Evolutionary conservation across 75 land plant genomes (phyloP).

Genomic region (Adiantum capillusveneris): DNA sequence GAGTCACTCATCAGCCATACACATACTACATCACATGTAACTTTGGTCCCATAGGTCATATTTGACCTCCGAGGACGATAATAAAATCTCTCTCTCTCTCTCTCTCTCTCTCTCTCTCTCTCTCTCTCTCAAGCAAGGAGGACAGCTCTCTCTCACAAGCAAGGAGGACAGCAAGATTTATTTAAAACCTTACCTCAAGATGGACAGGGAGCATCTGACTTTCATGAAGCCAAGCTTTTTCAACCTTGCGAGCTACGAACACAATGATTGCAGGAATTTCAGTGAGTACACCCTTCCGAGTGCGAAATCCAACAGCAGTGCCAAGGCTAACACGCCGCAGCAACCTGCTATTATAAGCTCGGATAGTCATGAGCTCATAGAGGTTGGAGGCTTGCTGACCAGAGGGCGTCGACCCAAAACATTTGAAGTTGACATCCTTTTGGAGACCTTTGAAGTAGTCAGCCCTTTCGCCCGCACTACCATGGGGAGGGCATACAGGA

Average conservation of each 20-base stretch:
- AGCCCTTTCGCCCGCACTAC: slow-evolving; percentile 6
- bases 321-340: slow-evolving; percentile 12
- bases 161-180: no score
- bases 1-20: no score
- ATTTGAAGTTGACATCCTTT: slow-evolving; percentile 8
- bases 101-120: no score
- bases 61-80: no score
- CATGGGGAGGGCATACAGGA: slow-evolving; percentile 1
- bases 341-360: slow-evolving; percentile 11
- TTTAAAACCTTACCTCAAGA: slow-evolving; percentile 2
- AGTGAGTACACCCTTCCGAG: slow-evolving; percentile 10
- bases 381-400: slow-evolving; percentile 11
- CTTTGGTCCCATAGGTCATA: no score
- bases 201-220: slow-evolving; percentile 9
- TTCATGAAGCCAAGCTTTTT: slow-evolving; percentile 15
- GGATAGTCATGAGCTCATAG: slow-evolving; percentile 12
- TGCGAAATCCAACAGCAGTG: slow-evolving; percentile 14
- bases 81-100: no score
- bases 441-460: slow-evolving; percentile 10
- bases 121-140: no score
- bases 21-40: no score
- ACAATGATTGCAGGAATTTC: slow-evolving; percentile 10
- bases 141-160: no score
- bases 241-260: slow-evolving; percentile 9
- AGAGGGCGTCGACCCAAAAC: background rate